Base-by-base conservation (phyloP, 2,329 filamentous ascomycete genomes). In the Aaosphaeria pasadenensis region DNA sequence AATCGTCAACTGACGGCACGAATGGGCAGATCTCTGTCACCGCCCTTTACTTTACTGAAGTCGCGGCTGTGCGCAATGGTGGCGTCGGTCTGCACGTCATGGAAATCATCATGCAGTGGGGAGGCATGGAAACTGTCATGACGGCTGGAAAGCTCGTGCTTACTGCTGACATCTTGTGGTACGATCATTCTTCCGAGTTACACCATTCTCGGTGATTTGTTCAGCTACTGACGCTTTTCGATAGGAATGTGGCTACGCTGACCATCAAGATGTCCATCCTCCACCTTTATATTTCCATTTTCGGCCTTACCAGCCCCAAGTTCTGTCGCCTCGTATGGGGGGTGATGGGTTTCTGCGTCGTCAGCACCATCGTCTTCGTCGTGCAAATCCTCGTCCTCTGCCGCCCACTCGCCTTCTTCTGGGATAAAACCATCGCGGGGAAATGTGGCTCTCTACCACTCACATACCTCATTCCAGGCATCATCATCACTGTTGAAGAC, bases 181-280 rank as follows among this genome's bases (percentile, higher is more conserved):
- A 42, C 13, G n/a, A 9, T 11, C 24, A 43, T 40, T 9, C 39
- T 11, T 13, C 39, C 9, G 33, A 36, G 33, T 13, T 36, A 13
- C 33, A 9, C 33, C 9, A 36, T 24, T 24, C 17, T 24, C 17
- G 17, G 17, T 24, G 17, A 24, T 24, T 24, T 24, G 17, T 36
- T 36, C 13, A 36, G 33, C 9, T 13, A 36, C 38, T 43, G 39
- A 42, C 38, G 29, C 29, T 7, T 28, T 6, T 42, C 17, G 17
- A 11, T 28, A 41, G 39, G 39, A 43, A 47, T 43, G 32, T 38
- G 11, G 29, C 13, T 6, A 38, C 30, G n/a, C 11, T 44, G 28
- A 43, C 39, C n/a, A 46, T 47, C 40, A 50, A 50, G 35, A 38
- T 50, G 11, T 50, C 48, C 36, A 50, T 50, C 30, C 31, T 50